Conservation (phyloP, 495 filamentous ascomycete species). For the Tuber magnatum region DNA sequence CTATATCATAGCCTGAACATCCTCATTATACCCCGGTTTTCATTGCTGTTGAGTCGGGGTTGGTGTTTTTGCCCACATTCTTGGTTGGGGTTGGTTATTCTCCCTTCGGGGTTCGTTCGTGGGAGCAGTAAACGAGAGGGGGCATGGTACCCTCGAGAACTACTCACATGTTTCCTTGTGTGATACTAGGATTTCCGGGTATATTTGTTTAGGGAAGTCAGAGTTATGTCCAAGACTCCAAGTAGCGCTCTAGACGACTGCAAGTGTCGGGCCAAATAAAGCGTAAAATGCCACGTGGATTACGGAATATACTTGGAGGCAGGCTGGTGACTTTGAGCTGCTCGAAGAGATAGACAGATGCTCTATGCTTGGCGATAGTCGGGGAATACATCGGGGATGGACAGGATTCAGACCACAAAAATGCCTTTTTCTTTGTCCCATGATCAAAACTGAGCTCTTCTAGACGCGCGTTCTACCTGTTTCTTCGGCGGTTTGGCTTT, state of each 20-base stretch:
- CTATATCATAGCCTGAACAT: not conserved
- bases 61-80: constrained; percentile 1
- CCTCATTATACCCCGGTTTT: not conserved
- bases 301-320: not conserved
- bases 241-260: not conserved
- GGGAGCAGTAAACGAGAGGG: not conserved
- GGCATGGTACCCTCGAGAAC: too few species aligned
- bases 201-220: not conserved
- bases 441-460: too few species aligned
- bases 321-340: not conserved
- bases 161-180: not conserved
- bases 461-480: too few species aligned
- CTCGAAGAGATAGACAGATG: not conserved
- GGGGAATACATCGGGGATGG: too few species aligned
- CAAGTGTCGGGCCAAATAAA: not conserved
- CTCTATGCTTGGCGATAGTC: too few species aligned
- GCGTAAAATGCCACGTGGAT: not conserved
- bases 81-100: not conserved
- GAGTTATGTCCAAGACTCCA: not conserved
- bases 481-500: too few species aligned
- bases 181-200: not conserved
- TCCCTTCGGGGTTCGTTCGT: not conserved
- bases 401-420: too few species aligned
- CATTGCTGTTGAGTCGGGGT: not conserved
- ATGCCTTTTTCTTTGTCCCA: too few species aligned